phyloP scores from a whole-genome alignment of 192 early-diverging fungal species.

The Coemansia sp. region DNA sequence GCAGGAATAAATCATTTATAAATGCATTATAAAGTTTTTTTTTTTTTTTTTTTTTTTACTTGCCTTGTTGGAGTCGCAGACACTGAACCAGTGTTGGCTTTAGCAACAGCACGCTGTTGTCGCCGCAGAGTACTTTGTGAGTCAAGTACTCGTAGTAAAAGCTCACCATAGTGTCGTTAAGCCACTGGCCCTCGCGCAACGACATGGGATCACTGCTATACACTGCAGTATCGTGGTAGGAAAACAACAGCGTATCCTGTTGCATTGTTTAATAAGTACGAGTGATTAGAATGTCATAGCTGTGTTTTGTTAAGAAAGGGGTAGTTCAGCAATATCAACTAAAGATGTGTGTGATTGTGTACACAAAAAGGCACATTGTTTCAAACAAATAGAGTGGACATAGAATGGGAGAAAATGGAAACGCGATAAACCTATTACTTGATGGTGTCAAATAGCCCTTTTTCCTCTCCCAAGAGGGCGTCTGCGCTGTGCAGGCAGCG shows the following conservation, averaged over 20 bases:
- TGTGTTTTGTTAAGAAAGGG: too few relatives aligned
- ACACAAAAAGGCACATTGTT: too few relatives aligned
- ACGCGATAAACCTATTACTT: too few relatives aligned
- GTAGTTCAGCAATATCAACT: too few relatives aligned
- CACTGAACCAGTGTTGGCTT: constrained; percentile 28
- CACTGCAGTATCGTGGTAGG: constrained; percentile 29
- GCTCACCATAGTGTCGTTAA: constrained; percentile 39
- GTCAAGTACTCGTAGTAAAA: constrained; percentile 48
- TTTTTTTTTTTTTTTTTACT: too few relatives aligned
- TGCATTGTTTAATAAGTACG: neutral
- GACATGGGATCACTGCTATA: constrained; percentile 29
- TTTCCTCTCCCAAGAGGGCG: too few relatives aligned
- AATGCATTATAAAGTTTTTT: too few relatives aligned
- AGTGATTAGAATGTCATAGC: neutral
- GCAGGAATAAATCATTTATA: neutral
- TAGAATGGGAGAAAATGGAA: too few relatives aligned
- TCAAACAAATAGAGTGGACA: too few relatives aligned
- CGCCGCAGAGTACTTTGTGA: constrained; percentile 27
- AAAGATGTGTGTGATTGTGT: too few relatives aligned
- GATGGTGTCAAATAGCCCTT: too few relatives aligned
- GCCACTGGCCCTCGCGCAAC: constrained; percentile 32
- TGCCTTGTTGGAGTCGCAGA: constrained; percentile 10
- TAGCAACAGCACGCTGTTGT: constrained; percentile 25
- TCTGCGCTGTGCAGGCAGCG: too few relatives aligned
- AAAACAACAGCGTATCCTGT: constrained; percentile 12